phyloP scores from a whole-genome alignment of 768 basidiomycete species.

The Boletales sp. region DNA sequence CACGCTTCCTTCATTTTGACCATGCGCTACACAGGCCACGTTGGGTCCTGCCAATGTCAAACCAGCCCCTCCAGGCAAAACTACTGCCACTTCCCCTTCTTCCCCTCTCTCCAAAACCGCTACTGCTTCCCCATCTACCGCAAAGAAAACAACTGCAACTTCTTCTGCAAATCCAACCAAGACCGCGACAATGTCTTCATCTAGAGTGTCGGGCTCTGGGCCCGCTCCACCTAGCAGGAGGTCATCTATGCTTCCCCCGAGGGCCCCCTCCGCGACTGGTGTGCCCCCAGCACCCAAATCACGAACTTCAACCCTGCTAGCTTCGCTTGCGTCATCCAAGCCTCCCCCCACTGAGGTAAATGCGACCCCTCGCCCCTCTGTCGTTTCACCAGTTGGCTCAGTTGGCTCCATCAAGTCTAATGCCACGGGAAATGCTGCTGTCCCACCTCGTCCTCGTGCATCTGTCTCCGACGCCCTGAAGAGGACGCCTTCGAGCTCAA shows the following conservation, averaged over 20 bases:
- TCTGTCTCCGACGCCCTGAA: slow-evolving; percentile 64
- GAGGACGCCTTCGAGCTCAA: slow-evolving; percentile 42
- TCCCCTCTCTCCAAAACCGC: slow-evolving; percentile 30
- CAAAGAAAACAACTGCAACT: slow-evolving; percentile 27
- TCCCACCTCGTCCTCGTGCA: slow-evolving; percentile 54
- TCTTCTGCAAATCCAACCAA: slow-evolving; percentile 32
- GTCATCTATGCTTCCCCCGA: slow-evolving; percentile 30
- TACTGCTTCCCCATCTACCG: slow-evolving; percentile 22
- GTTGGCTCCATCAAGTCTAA: slow-evolving; percentile 44
- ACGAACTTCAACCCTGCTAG: slow-evolving; percentile 29
- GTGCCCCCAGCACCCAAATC: slow-evolving; percentile 36
- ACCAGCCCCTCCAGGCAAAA: slow-evolving; percentile 40
- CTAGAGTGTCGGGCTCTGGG: slow-evolving; percentile 26
- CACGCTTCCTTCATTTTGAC: slow-evolving; percentile 23
- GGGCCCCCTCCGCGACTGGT: slow-evolving; percentile 39
- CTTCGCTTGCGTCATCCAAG: slow-evolving; percentile 25
- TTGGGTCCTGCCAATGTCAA: slow-evolving; percentile 58
- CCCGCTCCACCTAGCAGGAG: slow-evolving; percentile 33
- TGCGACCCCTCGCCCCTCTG: slow-evolving; percentile 42
- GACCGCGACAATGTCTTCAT: slow-evolving; percentile 30
- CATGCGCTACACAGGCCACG: slow-evolving; percentile 49
- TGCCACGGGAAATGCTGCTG: slow-evolving; percentile 26
- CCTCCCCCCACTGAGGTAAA: slow-evolving; percentile 19
- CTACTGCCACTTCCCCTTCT: slow-evolving; percentile 30
- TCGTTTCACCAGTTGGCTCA: slow-evolving; percentile 55